These are phyloP conservation scores for Haplosporangium sp. DNA, from an alignment of 371 early-diverging fungal species.

Conservation along the genomic window DNA sequence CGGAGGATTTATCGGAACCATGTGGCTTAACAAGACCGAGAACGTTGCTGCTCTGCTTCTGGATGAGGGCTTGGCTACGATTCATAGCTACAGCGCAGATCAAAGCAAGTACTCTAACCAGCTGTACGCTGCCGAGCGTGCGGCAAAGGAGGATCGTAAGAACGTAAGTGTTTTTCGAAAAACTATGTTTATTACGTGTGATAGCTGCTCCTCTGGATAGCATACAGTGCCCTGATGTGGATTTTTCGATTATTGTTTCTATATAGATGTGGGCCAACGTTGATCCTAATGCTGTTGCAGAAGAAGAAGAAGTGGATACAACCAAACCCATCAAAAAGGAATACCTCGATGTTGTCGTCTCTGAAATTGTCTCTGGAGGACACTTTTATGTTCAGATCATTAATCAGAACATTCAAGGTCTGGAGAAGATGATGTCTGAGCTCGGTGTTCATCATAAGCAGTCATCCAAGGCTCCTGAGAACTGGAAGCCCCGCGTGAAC, in stretches of 20 bases:
- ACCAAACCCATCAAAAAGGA: slow-evolving; percentile 69
- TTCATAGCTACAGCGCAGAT: slow-evolving; percentile 88
- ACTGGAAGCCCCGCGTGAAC: slow-evolving; percentile 73
- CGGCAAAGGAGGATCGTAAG: slow-evolving; percentile 74
- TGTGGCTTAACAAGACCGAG: slow-evolving; percentile 75
- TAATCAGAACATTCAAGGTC: slow-evolving; percentile 72
- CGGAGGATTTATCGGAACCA: slow-evolving; percentile 89
- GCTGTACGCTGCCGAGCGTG: slow-evolving; percentile 83
- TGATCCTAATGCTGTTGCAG: slow-evolving; percentile 55
- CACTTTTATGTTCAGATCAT: slow-evolving; percentile 84
- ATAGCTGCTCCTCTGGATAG: background rate
- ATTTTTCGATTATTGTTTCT: slow-evolving; percentile 3
- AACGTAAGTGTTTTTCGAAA: slow-evolving; percentile 55
- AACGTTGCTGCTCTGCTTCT: slow-evolving; percentile 78
- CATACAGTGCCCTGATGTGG: too few species aligned
- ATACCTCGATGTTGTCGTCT: slow-evolving; percentile 85
- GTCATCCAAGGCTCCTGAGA: slow-evolving; percentile 49
- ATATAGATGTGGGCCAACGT: slow-evolving; percentile 36
- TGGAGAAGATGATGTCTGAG: slow-evolving; percentile 88
- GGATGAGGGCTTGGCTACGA: slow-evolving; percentile 81
- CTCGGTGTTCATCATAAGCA: slow-evolving; percentile 74
- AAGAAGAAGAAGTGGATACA: slow-evolving; percentile 51
- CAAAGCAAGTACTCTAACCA: slow-evolving; percentile 77
- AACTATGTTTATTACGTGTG: background rate
- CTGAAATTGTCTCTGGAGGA: slow-evolving; percentile 80